Evolutionary conservation across 106 monocot species (phyloP), one percentile per base, ranked within the genome.

Genomic region (Posidonia australis): DNA sequence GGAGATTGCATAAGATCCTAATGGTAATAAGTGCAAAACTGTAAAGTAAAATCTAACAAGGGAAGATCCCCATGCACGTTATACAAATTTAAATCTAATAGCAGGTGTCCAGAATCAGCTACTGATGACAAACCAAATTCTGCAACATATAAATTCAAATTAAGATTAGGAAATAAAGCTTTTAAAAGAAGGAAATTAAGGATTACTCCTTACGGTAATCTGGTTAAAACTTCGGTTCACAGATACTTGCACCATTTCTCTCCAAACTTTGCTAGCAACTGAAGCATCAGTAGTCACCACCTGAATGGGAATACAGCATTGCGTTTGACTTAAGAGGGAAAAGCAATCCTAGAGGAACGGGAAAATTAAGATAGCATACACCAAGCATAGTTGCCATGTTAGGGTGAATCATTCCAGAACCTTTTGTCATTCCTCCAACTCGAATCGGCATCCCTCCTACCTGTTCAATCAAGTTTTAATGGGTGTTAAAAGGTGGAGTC

Each of bases 361-460:
- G 44, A 47, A 45, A 67, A 13, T n/a, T 61, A 42, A 63, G 21
- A 58, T 44, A 45, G 44, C 79, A 76, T 85, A 98, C 98, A 61
- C 91, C 79, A 68, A 98, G 98, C 85, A 98, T 81, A 43, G 98
- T 98, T 69, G 98, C 98, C 98, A 98, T 98, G 51, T 98, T 98
- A 61, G 98, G 98, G 55, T 98, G 91, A 60, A 98, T 98, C 98
- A 98, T 98, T 64, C 98, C 98, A 73, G 98, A 98, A 66, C 98
- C 98, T 88, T 98, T 98, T 24, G 98, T 81, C 98, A 98, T 98
- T 77, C 98, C 98, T 19, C 98, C 98, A 70, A 98, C 74, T 74
- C 79, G 85, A 24, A 88, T 52, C 63, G 65, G 46, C 18, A 70
- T 52, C 54, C 91, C 87, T 72, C 87, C 91, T 67, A 98, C 69